Evolutionary conservation across 106 monocot genomes (phyloP).

Genomic region (Gastrodia elata): DNA sequence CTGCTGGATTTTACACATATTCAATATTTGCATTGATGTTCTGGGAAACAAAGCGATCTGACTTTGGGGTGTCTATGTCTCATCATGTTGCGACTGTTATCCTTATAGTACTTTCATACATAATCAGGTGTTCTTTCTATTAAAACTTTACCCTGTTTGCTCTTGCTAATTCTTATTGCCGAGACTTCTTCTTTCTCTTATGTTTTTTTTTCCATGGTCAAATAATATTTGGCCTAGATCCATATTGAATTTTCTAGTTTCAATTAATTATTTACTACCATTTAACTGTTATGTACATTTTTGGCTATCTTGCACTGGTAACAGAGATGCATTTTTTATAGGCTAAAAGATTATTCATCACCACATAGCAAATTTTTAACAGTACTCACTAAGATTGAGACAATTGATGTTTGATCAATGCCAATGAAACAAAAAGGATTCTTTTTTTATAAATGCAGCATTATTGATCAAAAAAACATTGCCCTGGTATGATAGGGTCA

Average conservation of each 20-base stretch:
- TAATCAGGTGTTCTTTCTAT: slow-evolving; percentile 41
- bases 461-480: background rate
- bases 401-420: background rate
- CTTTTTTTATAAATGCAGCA: background rate
- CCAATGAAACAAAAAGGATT: background rate
- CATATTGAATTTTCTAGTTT: background rate
- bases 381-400: background rate
- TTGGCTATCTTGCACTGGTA: background rate
- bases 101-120: slow-evolving; percentile 71
- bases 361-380: background rate
- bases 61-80: slow-evolving; percentile 88
- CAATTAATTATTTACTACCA: background rate
- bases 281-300: background rate
- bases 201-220: background rate
- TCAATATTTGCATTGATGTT: slow-evolving; percentile 88
- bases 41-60: slow-evolving; percentile 89
- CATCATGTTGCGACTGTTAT: slow-evolving; percentile 74
- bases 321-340: background rate
- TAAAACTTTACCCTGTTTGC: background rate
- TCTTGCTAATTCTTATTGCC: background rate
- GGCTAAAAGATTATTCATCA: background rate
- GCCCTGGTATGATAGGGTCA: background rate
- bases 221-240: background rate
- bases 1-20: slow-evolving; percentile 84
- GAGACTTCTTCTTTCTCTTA: background rate